phyloP scores from a whole-genome alignment of 805 yeast species.

The Candida golubevii region DNA sequence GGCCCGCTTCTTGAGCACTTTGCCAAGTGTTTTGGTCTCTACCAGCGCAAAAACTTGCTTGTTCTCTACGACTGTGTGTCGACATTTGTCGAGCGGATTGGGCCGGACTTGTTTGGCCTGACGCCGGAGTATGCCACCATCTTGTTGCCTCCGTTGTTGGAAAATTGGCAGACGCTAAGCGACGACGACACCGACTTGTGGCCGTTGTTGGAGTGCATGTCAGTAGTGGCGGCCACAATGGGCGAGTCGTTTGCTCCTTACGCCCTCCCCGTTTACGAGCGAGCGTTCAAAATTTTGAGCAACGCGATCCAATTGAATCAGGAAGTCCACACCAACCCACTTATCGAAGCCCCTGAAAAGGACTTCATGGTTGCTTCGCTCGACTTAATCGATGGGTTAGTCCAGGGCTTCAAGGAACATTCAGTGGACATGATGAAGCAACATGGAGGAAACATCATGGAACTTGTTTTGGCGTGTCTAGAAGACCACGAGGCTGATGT shows the following conservation, averaged over 20 bases:
- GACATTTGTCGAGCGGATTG: constrained; percentile 77
- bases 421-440: constrained; percentile 51
- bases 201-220: constrained; percentile 91
- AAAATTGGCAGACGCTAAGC: constrained; percentile 68
- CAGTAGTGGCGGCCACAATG: constrained; percentile 82
- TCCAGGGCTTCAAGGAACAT: constrained; percentile 77
- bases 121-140: constrained; percentile 55
- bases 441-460: constrained; percentile 44
- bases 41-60: constrained; percentile 78
- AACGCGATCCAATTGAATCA: constrained; percentile 65
- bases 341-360: constrained; percentile 73
- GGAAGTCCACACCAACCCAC: constrained; percentile 61
- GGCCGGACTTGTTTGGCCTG: constrained; percentile 48
- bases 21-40: constrained; percentile 65
- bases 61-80: constrained; percentile 87
- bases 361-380: constrained; percentile 86
- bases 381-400: constrained; percentile 87
- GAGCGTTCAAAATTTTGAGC: constrained; percentile 68
- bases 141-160: constrained; percentile 76
- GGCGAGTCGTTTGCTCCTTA: constrained; percentile 84
- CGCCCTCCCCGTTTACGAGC: constrained; percentile 78
- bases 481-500: constrained; percentile 80
- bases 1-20: constrained; percentile 68
- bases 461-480: constrained; percentile 61
- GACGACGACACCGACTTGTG: constrained; percentile 85